Conservation (phyloP, 2,329 filamentous ascomycete species). For the Epichloe sp. region DNA sequence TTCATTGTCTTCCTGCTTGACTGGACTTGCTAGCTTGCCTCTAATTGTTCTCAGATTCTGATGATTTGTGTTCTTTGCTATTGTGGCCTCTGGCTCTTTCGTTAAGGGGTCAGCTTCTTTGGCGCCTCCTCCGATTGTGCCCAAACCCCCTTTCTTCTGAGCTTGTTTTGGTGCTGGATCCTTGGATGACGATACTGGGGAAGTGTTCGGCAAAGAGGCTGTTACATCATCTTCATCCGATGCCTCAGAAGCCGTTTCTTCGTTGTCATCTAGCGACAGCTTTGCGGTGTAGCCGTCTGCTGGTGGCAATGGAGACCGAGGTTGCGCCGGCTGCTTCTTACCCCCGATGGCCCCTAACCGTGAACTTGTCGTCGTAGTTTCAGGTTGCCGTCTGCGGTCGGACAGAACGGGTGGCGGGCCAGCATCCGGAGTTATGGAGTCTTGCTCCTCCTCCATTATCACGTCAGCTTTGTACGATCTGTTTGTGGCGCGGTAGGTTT, state of each 20-base stretch:
- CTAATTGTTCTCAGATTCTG: constrained; percentile 23
- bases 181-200: constrained; percentile 13
- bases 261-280: constrained; percentile 13
- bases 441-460: constrained; percentile 22
- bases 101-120: constrained; percentile 9
- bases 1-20: constrained; percentile 12
- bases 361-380: constrained; percentile 8
- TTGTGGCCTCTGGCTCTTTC: not conserved
- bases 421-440: constrained; percentile 9
- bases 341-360: constrained; percentile 25
- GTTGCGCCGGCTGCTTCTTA: constrained; percentile 17
- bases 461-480: constrained; percentile 13
- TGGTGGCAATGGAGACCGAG: constrained; percentile 9
- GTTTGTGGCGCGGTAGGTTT: constrained; percentile 7
- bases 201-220: constrained; percentile 10
- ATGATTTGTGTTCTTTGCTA: not conserved
- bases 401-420: constrained; percentile 8
- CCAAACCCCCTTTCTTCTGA: constrained; percentile 21
- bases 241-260: constrained; percentile 33
- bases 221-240: constrained; percentile 19
- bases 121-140: constrained; percentile 27
- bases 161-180: not conserved
- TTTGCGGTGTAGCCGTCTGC: constrained; percentile 1
- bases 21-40: constrained; percentile 7
- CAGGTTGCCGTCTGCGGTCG: constrained; percentile 8